Evolutionary conservation across 2,329 filamentous ascomycete species (phyloP).

Genomic region (Rhinocladiella similis): DNA sequence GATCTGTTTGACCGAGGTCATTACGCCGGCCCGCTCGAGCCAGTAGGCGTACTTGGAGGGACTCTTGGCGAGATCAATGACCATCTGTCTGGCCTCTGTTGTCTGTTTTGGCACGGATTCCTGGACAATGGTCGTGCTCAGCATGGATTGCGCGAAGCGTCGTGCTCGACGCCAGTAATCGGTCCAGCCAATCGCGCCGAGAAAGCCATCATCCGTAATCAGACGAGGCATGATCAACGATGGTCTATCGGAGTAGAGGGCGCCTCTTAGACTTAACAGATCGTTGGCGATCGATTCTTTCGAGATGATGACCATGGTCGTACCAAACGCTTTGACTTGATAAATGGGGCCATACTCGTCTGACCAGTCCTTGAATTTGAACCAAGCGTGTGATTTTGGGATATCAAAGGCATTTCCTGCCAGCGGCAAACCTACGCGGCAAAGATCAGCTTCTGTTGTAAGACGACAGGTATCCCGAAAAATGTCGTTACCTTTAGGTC

Average conservation of each 20-base stretch:
- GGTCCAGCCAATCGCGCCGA: slow-evolving; percentile 12
- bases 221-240: slow-evolving; percentile 16
- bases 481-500: slow-evolving; percentile 11
- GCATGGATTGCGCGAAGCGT: slow-evolving; percentile 16
- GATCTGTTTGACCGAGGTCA: slow-evolving; percentile 18
- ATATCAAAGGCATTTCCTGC: slow-evolving; percentile 16
- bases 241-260: slow-evolving; percentile 38
- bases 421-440: slow-evolving; percentile 6
- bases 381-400: slow-evolving; percentile 33
- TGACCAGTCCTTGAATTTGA: slow-evolving; percentile 43
- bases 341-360: slow-evolving; percentile 44
- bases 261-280: slow-evolving; percentile 41
- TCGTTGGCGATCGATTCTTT: slow-evolving; percentile 45
- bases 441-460: no score
- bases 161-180: slow-evolving; percentile 17
- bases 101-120: slow-evolving; percentile 17
- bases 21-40: slow-evolving; percentile 17
- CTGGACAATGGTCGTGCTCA: slow-evolving; percentile 12
- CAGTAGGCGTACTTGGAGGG: slow-evolving; percentile 14
- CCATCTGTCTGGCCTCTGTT: slow-evolving; percentile 13
- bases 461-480: no score
- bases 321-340: slow-evolving; percentile 45
- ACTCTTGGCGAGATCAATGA: slow-evolving; percentile 12
- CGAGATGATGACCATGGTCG: slow-evolving; percentile 39
- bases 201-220: slow-evolving; percentile 12